Evolutionary conservation across 2,329 filamentous ascomycete genomes (phyloP), one percentile per base, ranked within the genome.

Genomic region (Bipolaris victoriae): DNA sequence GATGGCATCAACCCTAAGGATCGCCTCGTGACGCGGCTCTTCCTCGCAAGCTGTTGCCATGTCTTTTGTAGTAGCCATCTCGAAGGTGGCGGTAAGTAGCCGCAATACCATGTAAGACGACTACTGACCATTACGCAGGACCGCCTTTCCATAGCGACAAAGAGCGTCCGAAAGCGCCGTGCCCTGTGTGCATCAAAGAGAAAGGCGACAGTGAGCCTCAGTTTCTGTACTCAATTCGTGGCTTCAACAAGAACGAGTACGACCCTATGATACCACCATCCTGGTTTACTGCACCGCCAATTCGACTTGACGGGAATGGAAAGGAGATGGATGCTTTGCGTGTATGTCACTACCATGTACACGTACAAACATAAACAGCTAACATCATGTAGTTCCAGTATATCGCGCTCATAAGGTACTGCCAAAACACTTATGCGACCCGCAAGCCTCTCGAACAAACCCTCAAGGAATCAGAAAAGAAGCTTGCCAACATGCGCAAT

Each of bases 41-140:
- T 78, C 73, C 76, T 84, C 26, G 77, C 77, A 5, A 75, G 73
- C 44, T 84, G 82, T 66, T 78, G 77, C 39, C 82, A 84, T 68
- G 73, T 83, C 22, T 76, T 78, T 31, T 84, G 82, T 60, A 73
- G 69, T 51, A 78, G 77, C 58, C 81, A 84, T 65, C 64, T 84
- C 3, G 76, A 79, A 46, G 79, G 77, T 36, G 80, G 81, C 48
- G 82, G 82, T 83, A 60, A 66, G 77, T 69, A 24, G 35, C 13
- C 10, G 16, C 10, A 18, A 49, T 13, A 2, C n/a, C 4, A 35
- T 2, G 39, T 6, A 7, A 45, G 18, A n/a, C n/a, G 47, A 37
- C 48, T 52, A 55, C 55, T 55, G 10, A 49, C 20, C 15, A 7
- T 2, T n/a, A 18, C 33, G 46, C 37, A 83, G 82, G 76, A 13